Percentiles rank a stretch among this genome's conserved stretches.
phyloP scores from a whole-genome alignment of 768 basidiomycete genomes.

The Coprinopsis cinerea region DNA sequence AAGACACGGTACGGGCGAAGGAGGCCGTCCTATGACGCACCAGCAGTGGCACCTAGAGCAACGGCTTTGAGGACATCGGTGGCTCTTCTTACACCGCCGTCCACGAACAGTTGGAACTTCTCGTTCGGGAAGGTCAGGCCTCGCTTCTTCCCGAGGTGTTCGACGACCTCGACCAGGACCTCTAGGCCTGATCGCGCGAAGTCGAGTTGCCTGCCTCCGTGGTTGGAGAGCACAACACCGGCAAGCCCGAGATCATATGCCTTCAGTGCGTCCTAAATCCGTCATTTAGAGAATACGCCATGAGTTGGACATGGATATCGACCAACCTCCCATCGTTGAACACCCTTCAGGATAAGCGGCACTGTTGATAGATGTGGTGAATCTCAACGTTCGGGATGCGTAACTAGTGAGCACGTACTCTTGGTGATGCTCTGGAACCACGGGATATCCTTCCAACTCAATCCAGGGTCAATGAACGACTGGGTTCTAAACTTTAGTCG shows the following conservation, averaged over 20 bases:
- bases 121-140: conserved; percentile 72
- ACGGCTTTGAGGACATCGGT: conserved; percentile 87
- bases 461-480: conserved; percentile 92
- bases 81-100: conserved; percentile 92
- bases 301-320: not conserved
- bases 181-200: conserved; percentile 86
- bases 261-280: conserved; percentile 63
- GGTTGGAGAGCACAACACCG: conserved; percentile 83
- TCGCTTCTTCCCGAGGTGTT: conserved; percentile 58
- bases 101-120: conserved; percentile 80
- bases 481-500: conserved; percentile 20
- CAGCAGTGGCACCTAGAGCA: conserved; percentile 86
- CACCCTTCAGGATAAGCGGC: conserved; percentile 89
- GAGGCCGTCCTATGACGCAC: too few relatives aligned
- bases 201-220: conserved; percentile 75
- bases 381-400: not conserved
- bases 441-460: conserved; percentile 79
- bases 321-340: conserved; percentile 74
- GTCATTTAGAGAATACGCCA: not conserved
- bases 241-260: conserved; percentile 74
- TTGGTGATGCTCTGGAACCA: conserved; percentile 81
- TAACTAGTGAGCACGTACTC: conserved; percentile 42
- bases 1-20: not conserved
- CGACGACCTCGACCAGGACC: conserved; percentile 81
- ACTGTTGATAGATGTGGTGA: conserved; percentile 36